phyloP scores from a whole-genome alignment of 345 rosid genomes.

The Rhizophora mangle region DNA sequence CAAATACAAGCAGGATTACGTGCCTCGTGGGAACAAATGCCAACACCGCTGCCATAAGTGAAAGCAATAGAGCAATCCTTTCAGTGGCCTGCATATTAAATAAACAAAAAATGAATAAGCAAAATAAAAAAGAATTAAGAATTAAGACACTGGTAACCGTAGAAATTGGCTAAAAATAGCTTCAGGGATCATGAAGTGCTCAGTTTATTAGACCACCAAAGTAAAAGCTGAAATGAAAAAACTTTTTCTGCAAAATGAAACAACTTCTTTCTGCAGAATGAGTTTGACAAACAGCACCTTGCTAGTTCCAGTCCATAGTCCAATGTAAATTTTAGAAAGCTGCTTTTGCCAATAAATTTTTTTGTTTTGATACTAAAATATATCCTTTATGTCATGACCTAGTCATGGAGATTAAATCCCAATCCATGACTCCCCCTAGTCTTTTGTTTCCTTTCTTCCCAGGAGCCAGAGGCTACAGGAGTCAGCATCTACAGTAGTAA shows the following conservation, averaged over 20 bases:
- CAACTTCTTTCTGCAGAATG: background rate
- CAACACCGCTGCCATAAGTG: slow-evolving; percentile 44
- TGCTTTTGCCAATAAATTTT: too few relatives aligned
- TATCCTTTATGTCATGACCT: too few relatives aligned
- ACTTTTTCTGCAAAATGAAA: background rate
- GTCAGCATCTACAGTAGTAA: too few relatives aligned
- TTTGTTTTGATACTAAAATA: too few relatives aligned
- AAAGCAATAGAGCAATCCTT: slow-evolving; percentile 54
- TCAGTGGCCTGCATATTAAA: slow-evolving; percentile 63
- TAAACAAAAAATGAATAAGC: slow-evolving; percentile 1
- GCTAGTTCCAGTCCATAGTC: background rate
- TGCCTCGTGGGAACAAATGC: slow-evolving; percentile 59
- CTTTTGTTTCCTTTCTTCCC: too few relatives aligned
- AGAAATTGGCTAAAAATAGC: background rate
- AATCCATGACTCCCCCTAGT: too few relatives aligned
- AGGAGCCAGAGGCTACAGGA: too few relatives aligned
- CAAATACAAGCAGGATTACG: slow-evolving; percentile 44
- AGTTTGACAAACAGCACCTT: background rate
- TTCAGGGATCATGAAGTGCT: too few relatives aligned
- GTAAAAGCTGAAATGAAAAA: background rate
- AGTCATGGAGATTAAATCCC: too few relatives aligned
- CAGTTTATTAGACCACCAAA: background rate
- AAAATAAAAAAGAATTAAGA: background rate
- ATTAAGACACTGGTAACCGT: too few relatives aligned
- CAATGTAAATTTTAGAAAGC: too few relatives aligned